Evolutionary conservation across 2,329 filamentous ascomycete genomes (phyloP).

Genomic region (Colletotrichum lupini): DNA sequence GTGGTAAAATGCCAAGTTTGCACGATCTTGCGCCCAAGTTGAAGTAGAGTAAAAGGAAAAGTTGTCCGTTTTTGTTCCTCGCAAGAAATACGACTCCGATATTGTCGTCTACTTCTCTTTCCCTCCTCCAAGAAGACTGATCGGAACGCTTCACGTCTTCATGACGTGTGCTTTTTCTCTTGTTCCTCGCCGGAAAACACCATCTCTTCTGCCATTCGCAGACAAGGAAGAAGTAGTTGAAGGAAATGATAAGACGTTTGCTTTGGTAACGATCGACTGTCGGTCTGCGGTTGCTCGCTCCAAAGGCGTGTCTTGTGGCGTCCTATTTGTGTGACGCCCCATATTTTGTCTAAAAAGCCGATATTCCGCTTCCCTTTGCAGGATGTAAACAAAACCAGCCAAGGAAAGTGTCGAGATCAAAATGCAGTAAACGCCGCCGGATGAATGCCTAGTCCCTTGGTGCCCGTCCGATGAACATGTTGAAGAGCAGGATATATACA

Average conservation of each 20-base stretch:
- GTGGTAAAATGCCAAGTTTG: neutral
- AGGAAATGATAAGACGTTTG: constrained; percentile 1
- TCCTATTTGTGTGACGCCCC: neutral
- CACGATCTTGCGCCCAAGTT: constrained; percentile 15
- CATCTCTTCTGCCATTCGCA: neutral
- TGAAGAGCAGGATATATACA: constrained; percentile 35
- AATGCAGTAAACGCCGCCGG: constrained; percentile 30
- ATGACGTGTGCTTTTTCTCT: neutral
- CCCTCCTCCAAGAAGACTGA: constrained; percentile 20
- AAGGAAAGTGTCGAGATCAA: constrained; percentile 1
- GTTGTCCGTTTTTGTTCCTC: neutral
- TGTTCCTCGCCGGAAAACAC: neutral
- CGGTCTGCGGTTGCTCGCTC: constrained; percentile 14
- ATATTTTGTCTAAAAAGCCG: constrained; percentile 5
- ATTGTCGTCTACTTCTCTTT: constrained; percentile 22
- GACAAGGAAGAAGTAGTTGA: neutral
- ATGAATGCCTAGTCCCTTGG: constrained; percentile 32
- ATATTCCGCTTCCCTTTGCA: neutral
- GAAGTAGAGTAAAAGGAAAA: neutral
- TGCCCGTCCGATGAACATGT: constrained; percentile 25
- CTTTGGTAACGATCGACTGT: constrained; percentile 10
- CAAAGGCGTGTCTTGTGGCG: neutral
- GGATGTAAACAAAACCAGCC: neutral
- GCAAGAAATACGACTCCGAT: constrained; percentile 5
- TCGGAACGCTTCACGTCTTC: constrained; percentile 18